These are phyloP conservation scores for Euclidium syriacum DNA, from an alignment of 345 rosid species.

Conservation along the genomic window DNA sequence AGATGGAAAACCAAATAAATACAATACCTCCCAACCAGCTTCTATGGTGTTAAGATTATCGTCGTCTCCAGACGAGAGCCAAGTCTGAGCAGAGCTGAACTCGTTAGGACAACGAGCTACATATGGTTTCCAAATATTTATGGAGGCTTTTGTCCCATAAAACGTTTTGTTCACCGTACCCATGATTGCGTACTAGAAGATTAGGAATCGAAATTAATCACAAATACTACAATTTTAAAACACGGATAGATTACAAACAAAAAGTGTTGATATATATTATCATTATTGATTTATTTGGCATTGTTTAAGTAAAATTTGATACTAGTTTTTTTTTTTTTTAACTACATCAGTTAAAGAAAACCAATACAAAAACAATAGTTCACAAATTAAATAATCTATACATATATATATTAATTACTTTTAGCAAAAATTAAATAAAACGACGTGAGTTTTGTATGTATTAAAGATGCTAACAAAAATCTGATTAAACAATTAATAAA, in stretches of 20 bases:
- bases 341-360: no score
- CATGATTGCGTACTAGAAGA: slow-evolving; percentile 39
- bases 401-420: no score
- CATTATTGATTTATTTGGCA: no score
- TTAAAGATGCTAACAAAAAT: no score
- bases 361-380: no score
- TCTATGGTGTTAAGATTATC: slow-evolving; percentile 46
- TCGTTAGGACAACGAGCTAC: slow-evolving; percentile 44
- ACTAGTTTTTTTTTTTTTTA: no score
- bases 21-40: slow-evolving; percentile 54
- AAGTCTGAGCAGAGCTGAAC: slow-evolving; percentile 54
- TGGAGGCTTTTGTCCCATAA: slow-evolving; percentile 43
- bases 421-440: no score
- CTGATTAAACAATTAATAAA: no score
- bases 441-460: no score
- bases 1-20: neutral
- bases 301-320: no score
- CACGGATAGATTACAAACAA: neutral
- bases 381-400: no score
- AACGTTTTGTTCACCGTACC: slow-evolving; percentile 36
- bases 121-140: slow-evolving; percentile 54
- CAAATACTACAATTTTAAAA: neutral
- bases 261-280: no score
- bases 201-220: neutral
- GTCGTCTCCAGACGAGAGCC: slow-evolving; percentile 45